Evolutionary conservation across 352 stramenopile genomes (phyloP).

Genomic region (Globisporangium ultimum): DNA sequence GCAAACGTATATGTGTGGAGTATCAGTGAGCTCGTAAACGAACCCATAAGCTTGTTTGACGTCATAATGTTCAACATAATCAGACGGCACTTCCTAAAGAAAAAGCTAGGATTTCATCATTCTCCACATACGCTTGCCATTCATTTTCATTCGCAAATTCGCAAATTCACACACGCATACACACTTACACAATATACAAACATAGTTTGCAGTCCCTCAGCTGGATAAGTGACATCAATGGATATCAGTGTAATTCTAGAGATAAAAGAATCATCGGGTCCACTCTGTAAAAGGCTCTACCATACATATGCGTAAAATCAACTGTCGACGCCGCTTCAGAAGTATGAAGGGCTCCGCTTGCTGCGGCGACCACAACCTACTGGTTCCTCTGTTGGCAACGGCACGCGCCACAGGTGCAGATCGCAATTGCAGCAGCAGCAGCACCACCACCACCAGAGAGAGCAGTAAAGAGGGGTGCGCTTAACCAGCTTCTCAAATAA

Average conservation of each 20-base stretch:
- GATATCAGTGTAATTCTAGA: conserved; percentile 16
- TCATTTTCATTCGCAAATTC: not conserved
- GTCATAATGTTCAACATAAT: conserved; percentile 22
- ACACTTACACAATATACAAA: not conserved
- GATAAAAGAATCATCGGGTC: conserved; percentile 14
- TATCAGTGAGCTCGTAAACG: conserved; percentile 6
- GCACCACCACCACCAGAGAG: no score
- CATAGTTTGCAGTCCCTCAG: conserved; percentile 1
- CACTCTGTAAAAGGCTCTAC: not conserved
- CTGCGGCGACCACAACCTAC: no score
- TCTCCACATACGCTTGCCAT: conserved; percentile 2
- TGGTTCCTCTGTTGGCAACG: no score
- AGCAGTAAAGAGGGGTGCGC: no score
- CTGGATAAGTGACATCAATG: conserved; percentile 10
- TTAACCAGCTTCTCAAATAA: no score
- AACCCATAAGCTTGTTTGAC: conserved; percentile 8
- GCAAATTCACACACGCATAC: not conserved
- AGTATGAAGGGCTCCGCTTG: no score
- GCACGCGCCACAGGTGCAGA: no score
- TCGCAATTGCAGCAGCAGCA: no score
- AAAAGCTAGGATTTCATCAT: conserved; percentile 15
- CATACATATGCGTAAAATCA: no score
- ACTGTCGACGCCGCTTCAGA: no score
- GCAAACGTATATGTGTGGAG: not conserved
- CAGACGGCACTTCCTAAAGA: conserved; percentile 19